Evolutionary conservation across 768 basidiomycete species (phyloP).

Genomic region (Tubosaeta sp.): DNA sequence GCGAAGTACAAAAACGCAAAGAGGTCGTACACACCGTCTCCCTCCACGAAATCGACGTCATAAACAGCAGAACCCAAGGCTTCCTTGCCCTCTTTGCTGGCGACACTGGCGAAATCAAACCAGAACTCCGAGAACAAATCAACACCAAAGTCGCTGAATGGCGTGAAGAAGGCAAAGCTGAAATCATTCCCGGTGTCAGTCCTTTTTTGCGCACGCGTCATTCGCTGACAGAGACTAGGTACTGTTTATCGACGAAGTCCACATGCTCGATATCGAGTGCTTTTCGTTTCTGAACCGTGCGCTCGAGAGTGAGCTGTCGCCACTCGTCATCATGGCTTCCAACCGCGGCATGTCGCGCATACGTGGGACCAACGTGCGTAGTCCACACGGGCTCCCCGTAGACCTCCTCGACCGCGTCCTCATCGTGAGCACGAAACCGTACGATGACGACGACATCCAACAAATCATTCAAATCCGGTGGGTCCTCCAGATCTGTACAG

Average conservation of each 20-base stretch:
- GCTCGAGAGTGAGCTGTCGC: constrained; percentile 88
- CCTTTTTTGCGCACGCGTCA: background rate
- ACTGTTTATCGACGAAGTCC: constrained; percentile 98
- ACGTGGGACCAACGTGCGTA: constrained; percentile 90
- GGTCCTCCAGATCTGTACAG: background rate
- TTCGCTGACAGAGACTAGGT: constrained; percentile 47
- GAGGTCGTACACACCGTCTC: constrained; percentile 98
- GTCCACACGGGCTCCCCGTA: constrained; percentile 91
- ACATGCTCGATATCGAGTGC: constrained; percentile 99
- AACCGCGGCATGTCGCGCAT: constrained; percentile 95
- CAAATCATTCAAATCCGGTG: constrained; percentile 93
- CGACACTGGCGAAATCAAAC: constrained; percentile 98
- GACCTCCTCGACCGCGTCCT: constrained; percentile 93
- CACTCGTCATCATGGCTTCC: constrained; percentile 97
- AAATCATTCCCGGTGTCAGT: constrained; percentile 91
- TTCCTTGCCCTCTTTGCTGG: constrained; percentile 94
- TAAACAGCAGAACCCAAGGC: constrained; percentile 97
- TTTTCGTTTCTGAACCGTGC: constrained; percentile 98
- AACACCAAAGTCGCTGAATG: constrained; percentile 96
- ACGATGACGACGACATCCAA: constrained; percentile 75
- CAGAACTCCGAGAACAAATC: constrained; percentile 93
- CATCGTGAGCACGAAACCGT: constrained; percentile 92
- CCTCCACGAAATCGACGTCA: constrained; percentile 98
- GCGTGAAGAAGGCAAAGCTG: constrained; percentile 98
- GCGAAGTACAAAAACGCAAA: constrained; percentile 96